phyloP scores from a whole-genome alignment of 1,139 yeast species.

The Geotrichum phurueaensis region DNA sequence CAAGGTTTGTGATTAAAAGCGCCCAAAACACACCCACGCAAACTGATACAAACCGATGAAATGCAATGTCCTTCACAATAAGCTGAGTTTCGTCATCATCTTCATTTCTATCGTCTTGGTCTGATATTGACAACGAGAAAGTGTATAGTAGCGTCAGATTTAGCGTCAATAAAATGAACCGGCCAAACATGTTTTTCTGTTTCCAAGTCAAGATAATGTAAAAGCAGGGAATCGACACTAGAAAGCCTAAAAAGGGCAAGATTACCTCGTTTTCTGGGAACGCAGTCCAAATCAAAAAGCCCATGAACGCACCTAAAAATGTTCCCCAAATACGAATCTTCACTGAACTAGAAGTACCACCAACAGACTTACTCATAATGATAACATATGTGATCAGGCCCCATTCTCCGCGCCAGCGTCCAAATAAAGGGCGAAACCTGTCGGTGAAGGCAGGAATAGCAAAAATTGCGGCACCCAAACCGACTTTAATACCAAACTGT shows the following conservation, averaged over 20 bases:
- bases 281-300: conserved; percentile 52
- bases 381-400: conserved; percentile 72
- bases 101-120: conserved; percentile 53
- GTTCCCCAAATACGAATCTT: conserved; percentile 76
- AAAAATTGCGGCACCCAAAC: conserved; percentile 64
- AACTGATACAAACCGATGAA: conserved; percentile 71
- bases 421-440: conserved; percentile 48
- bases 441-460: conserved; percentile 66
- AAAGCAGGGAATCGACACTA: conserved; percentile 60
- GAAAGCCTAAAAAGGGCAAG: conserved; percentile 52
- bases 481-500: conserved; percentile 74
- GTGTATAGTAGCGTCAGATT: conserved; percentile 75
- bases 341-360: conserved; percentile 77
- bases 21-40: conserved; percentile 76
- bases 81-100: conserved; percentile 69
- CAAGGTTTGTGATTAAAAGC: conserved; percentile 49
- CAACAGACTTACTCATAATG: conserved; percentile 81
- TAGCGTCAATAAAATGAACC: conserved; percentile 70
- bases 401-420: conserved; percentile 79
- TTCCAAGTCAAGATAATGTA: conserved; percentile 64
- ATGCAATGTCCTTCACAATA: conserved; percentile 67
- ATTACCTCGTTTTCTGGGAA: conserved; percentile 54
- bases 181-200: conserved; percentile 40
- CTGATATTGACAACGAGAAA: conserved; percentile 58
- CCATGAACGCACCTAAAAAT: conserved; percentile 59